Evolutionary conservation across 495 filamentous ascomycete genomes (phyloP), one percentile per base, ranked within the genome.

Genomic region (Aspergillus mulundensis): DNA sequence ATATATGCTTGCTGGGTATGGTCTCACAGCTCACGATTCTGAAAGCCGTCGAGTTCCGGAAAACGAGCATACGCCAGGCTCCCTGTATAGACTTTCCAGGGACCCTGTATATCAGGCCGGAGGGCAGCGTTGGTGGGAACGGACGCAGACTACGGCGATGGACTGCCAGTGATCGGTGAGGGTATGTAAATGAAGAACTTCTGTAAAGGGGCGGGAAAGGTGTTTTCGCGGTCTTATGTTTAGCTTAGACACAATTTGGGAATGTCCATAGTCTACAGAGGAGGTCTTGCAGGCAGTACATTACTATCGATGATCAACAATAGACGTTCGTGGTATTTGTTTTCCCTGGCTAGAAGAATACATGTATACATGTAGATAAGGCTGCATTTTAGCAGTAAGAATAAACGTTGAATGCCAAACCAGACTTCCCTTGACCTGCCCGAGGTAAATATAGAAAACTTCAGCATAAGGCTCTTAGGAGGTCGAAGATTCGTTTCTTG

Each of bases 1-100:
- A 12, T 90, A 90, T 63, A 89, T 90, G 84, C 61, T 77, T 42
- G 80, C 78, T 8, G 87, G 87, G 14, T 89, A 89, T 64, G 82
- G 83, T 50, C 70, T 75, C 38, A 63, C 81, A 40, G 73, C 77
- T n/a, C 70, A 66, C 36, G 71, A 76, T 46, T 78, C 80, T 63
- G 81, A 81, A 51, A 6, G 5, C n/a, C 5, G 16, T 11, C 48
- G 34, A 6, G 71, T 56, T 68, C 70, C 49, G 25, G 8, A 24
- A 5, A 60, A 58, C 18, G 72, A 75, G 28, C 70, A 67, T 1
- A 64, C 68, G 2, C 74, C 66, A 18, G 78, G 77, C 15, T 66
- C 69, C 44, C 58, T 67, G 7, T 87, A 86, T 67, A 78, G 67
- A 24, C 72, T 75, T 15, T 76, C 82, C 23, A 81, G 74, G 40